These are phyloP conservation scores for Tylopilus sp. DNA, from an alignment of 1,284 basidiomycete genomes.

Conservation along the genomic window DNA sequence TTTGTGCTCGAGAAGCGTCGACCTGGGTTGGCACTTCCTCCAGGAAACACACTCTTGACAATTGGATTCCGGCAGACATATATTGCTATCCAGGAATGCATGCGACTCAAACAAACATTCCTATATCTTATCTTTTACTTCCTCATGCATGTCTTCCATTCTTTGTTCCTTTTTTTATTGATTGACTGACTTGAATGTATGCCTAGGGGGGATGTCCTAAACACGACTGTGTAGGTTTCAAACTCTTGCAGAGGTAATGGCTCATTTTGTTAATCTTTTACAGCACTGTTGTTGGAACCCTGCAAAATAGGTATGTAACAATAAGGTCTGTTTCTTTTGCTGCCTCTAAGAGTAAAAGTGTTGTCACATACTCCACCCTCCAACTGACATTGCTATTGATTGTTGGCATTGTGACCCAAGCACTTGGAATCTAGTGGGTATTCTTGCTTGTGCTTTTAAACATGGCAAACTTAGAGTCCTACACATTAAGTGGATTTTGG, in stretches of 20 bases:
- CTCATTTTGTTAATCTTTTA: neutral
- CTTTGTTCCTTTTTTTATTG: neutral
- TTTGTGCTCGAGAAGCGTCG: conserved; percentile 70
- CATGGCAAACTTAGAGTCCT: neutral
- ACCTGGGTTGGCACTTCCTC: conserved; percentile 65
- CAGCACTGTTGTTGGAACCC: conserved; percentile 74
- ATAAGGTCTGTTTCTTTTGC: neutral
- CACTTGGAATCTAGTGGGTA: conserved; percentile 69
- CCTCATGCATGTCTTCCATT: conserved; percentile 52
- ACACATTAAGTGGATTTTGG: conserved; percentile 65
- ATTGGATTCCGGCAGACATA: conserved; percentile 73
- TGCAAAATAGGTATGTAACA: conserved; percentile 66
- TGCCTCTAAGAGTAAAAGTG: conserved; percentile 29
- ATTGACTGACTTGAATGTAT: neutral
- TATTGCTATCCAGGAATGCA: conserved; percentile 64
- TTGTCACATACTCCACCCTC: conserved; percentile 65
- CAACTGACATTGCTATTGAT: conserved; percentile 71
- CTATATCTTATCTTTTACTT: conserved; percentile 76
- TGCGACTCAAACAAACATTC: conserved; percentile 74
- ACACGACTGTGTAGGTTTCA: conserved; percentile 64
- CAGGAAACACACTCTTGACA: conserved; percentile 60
- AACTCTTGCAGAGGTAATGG: neutral
- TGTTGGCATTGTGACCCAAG: conserved; percentile 75
- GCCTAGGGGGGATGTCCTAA: conserved; percentile 66
- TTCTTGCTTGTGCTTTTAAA: neutral